Base-by-base conservation (phyloP, 225 moss, liverwort and hornwort species). In the Lunularia cruciata region DNA sequence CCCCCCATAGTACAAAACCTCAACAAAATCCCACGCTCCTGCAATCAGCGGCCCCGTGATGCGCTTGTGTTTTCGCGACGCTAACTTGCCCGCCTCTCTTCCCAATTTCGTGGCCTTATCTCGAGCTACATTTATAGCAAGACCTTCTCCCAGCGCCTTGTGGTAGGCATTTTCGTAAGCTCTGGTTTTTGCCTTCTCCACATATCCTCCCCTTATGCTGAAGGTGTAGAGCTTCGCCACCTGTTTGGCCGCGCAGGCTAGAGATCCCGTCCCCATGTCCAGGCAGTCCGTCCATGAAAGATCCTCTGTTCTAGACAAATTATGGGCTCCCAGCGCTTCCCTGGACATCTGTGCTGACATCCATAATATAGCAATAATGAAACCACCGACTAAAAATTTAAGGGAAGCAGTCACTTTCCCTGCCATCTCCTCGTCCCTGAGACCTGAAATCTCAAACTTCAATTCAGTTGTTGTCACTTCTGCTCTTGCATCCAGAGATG, bases 1-100 rank as follows among this genome's bases (percentile, higher is more conserved):
- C 37, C 95, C 95, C 47, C 92, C 90, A 25, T 92, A 96, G 63
- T 92, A 92, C 27, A 92, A 20, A 62, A 92, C 90, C 86, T 96
- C 95, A 65, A 92, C 76, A 51, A 83, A 76, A 65, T 96, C 90
- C 95, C 95, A 96, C 36, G 76, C 71, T 35, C 92, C 95, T 47
- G 95, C 76, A 74, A 96, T 84, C 23, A 86, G 23, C 38, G 95
- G 90, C 54, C 92, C 95, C 15, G 77, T 76, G 13, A 87, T 60
- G 28, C 90, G 82, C 35, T 85, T 86, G 46, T 84, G 88, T 63
- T 89, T 86, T 15, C 80, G 78, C 20, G 87, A 75, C 69, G 68
- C 90, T 46, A 64, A 67, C 74, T 84, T 90, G 12, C 77, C 90
- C 68, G 95, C 84, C 57, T 86, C 72, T 63, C 85, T 86, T 32